A percentile compares a stretch with the other conserved stretches of the same genome.
These are phyloP conservation scores for Saxophila tyrrhenica DNA, from an alignment of 495 filamentous ascomycete genomes.

Conservation along the genomic window DNA sequence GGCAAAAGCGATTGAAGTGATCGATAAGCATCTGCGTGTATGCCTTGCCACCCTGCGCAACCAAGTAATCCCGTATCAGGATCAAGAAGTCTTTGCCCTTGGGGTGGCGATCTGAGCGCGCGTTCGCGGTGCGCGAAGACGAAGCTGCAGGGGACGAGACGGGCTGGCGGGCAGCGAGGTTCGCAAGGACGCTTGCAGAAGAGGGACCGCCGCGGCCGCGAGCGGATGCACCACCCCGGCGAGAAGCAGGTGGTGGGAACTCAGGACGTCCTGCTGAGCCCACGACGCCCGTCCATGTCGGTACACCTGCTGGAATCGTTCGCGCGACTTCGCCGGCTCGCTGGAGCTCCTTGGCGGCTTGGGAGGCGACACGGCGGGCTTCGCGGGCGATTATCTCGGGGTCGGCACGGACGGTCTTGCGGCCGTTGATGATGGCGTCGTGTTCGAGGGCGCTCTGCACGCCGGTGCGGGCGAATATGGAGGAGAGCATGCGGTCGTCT, in stretches of 20 bases:
- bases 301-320: constrained; percentile 63
- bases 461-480: constrained; percentile 72
- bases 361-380: constrained; percentile 63
- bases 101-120: constrained; percentile 7
- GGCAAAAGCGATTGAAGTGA: constrained; percentile 60
- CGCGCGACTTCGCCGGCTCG: constrained; percentile 60
- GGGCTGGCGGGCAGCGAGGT: constrained; percentile 21
- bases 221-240: constrained; percentile 9
- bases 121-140: background rate
- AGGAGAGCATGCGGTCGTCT: constrained; percentile 65
- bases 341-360: constrained; percentile 62
- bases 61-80: constrained; percentile 64
- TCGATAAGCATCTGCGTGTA: constrained; percentile 68
- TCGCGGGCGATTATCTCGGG: constrained; percentile 66
- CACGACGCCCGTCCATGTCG: constrained; percentile 85
- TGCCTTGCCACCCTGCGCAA: constrained; percentile 56
- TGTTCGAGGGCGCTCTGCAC: constrained; percentile 81
- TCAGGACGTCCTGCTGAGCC: constrained; percentile 57
- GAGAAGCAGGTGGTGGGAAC: constrained; percentile 13
- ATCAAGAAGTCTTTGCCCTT: constrained; percentile 39
- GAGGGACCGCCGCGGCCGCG: constrained; percentile 22
- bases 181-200: constrained; percentile 24
- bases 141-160: background rate
- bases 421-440: constrained; percentile 70
- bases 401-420: constrained; percentile 52